Evolutionary conservation across 441 rosid genomes (phyloP).

Genomic region (Iberis amara): DNA sequence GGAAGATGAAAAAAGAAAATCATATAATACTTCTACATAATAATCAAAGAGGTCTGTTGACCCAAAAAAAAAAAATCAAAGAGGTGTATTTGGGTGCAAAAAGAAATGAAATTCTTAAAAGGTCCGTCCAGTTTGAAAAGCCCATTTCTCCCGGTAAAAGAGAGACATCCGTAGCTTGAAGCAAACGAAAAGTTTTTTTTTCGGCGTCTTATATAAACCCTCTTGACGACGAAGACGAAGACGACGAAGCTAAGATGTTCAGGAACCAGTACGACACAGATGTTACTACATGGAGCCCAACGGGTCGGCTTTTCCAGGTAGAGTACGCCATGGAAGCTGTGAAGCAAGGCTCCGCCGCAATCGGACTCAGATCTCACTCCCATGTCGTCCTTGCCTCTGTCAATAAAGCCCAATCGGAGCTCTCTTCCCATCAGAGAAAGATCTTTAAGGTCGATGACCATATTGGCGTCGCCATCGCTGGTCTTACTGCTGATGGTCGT

Average conservation of each 20-base stretch:
- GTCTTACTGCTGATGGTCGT: constrained; percentile 94
- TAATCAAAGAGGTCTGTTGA: too few species aligned
- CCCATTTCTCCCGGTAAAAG: background rate
- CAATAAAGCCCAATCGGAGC: constrained; percentile 86
- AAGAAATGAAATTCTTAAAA: too few species aligned
- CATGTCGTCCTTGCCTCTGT: constrained; percentile 88
- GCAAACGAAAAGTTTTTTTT: constrained; percentile 14
- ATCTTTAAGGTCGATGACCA: constrained; percentile 97
- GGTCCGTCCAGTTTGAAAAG: background rate
- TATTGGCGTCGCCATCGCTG: constrained; percentile 92
- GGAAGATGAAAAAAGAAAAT: too few species aligned
- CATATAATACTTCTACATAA: too few species aligned
- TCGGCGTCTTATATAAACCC: background rate
- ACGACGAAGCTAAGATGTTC: constrained; percentile 45
- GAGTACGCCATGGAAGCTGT: constrained; percentile 99
- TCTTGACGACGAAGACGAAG: constrained; percentile 10
- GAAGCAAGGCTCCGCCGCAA: constrained; percentile 97
- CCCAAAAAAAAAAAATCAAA: too few species aligned
- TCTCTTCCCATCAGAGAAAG: constrained; percentile 96
- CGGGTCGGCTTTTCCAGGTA: constrained; percentile 61
- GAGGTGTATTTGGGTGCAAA: too few species aligned
- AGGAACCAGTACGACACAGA: constrained; percentile 93
- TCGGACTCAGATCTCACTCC: constrained; percentile 87
- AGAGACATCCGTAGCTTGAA: constrained; percentile 15
- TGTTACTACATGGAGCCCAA: constrained; percentile 88